Evolutionary conservation across 1,139 yeast species (phyloP), one percentile per base, ranked within the genome.

Genomic region (Hyphopichia fennica): DNA sequence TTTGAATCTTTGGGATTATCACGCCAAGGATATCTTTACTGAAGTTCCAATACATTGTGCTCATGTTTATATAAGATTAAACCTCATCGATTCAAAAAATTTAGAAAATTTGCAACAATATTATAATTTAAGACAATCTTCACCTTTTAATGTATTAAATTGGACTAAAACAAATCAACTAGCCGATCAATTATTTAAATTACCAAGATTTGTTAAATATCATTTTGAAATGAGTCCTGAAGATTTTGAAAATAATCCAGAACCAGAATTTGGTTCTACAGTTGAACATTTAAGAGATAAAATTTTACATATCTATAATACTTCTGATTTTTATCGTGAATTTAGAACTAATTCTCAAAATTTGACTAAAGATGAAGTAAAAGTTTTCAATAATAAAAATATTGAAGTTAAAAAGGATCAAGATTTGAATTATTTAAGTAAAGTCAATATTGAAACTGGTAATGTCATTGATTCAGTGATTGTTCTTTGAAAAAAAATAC

Each of bases 221-320:
- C 87, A 85, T 55, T 73, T 88, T 48, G 93, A 87, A 54, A 87
- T 89, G 61, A 79, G 88, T 35, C 90, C 91, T 0, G 95, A 85
- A 49, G 96, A 89, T 54, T 84, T 81, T 55, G 81, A 71, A 53
- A 56, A 58, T 58, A 75, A 58, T 65, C 74, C 60, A 49, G 77
- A 83, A 45, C 84, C 84, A 1, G 91, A 84, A 42, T 76, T 72
- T 50, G 96, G 96, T 1, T 80, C 90, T 8, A 78, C 84, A 10
- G 70, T 90, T 20, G 73, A 69, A 20, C 82, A 83, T 49, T 69
- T 88, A 45, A 72, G 90, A 45, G 52, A 63, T 2, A 82, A 80
- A 51, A 62, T 81, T 2, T 65, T 79, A 36, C 60, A 66, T 34
- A 67, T 85, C 43, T 77, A 85, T 48, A 71, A 74, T 42, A 77